These are phyloP conservation scores for Picea abies DNA, from an alignment of 83 land plant genomes.

Conservation along the genomic window DNA sequence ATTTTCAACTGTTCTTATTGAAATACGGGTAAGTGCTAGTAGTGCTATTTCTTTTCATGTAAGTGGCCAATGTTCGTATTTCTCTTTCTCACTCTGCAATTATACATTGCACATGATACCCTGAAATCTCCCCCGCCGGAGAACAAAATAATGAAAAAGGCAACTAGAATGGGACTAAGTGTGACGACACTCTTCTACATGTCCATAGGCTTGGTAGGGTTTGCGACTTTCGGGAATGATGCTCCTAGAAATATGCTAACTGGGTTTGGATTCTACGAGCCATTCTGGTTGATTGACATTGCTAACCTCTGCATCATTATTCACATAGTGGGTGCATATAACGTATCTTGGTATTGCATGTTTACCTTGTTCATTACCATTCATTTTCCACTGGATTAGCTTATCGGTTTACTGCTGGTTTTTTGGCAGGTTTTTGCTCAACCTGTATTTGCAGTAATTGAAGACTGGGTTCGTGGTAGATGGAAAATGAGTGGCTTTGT, in stretches of 20 bases:
- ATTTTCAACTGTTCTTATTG: not conserved
- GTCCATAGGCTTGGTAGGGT: too few species aligned
- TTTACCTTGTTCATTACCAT: not conserved
- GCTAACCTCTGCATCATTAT: conserved; percentile 25
- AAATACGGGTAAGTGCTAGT: conserved; percentile 22
- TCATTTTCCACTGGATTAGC: not conserved
- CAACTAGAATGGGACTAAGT: conserved; percentile 19
- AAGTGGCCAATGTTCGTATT: too few species aligned
- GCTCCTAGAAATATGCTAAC: conserved; percentile 25
- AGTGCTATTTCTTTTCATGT: not conserved
- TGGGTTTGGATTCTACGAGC: conserved; percentile 26
- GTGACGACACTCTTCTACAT: too few species aligned
- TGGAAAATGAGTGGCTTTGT: conserved; percentile 13
- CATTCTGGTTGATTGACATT: conserved; percentile 20
- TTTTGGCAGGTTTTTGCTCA: conserved; percentile 28
- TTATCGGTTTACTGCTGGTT: not conserved
- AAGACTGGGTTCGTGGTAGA: conserved; percentile 6
- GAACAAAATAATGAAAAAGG: conserved; percentile 35
- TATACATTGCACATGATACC: too few species aligned
- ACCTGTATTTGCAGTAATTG: conserved; percentile 11
- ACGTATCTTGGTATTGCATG: conserved; percentile 16
- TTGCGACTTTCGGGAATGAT: conserved; percentile 9
- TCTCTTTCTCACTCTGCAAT: too few species aligned
- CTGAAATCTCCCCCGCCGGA: too few species aligned
- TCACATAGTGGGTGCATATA: conserved; percentile 41